Evolutionary conservation across 345 rosid species (phyloP).

Genomic region (Camelina sativa): DNA sequence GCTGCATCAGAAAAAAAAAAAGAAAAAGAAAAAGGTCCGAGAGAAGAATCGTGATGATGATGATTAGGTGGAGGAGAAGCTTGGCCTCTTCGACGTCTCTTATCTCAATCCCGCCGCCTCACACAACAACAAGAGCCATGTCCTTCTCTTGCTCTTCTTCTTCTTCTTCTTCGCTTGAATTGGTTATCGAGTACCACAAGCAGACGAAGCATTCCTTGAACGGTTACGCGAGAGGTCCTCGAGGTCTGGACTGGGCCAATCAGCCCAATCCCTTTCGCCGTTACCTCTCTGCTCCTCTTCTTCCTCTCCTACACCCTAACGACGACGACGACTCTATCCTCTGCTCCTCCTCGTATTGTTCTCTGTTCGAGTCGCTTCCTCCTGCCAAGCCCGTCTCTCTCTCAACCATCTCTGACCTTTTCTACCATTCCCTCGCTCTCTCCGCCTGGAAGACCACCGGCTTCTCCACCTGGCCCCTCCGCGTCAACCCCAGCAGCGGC

Average conservation of each 20-base stretch:
- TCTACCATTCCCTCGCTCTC: slow-evolving; percentile 80
- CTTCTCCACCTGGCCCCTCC: slow-evolving; percentile 85
- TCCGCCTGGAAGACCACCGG: slow-evolving; percentile 92
- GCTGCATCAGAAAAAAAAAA: no score
- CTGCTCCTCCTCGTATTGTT: slow-evolving; percentile 51
- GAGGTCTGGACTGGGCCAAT: slow-evolving; percentile 90
- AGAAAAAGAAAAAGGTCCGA: background rate
- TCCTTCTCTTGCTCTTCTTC: slow-evolving; percentile 42
- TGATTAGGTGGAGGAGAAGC: slow-evolving; percentile 17
- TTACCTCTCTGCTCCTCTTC: slow-evolving; percentile 62
- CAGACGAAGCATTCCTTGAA: slow-evolving; percentile 78
- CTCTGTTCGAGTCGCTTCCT: slow-evolving; percentile 66
- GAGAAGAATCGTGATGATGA: background rate
- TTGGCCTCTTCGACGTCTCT: slow-evolving; percentile 35
- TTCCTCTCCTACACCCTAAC: slow-evolving; percentile 55
- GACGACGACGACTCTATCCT: slow-evolving; percentile 24
- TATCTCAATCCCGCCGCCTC: slow-evolving; percentile 17
- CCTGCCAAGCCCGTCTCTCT: slow-evolving; percentile 59
- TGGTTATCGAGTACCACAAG: slow-evolving; percentile 65
- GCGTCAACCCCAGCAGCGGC: slow-evolving; percentile 96
- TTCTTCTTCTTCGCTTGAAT: slow-evolving; percentile 22
- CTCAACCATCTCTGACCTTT: slow-evolving; percentile 66
- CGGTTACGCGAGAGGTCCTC: slow-evolving; percentile 80
- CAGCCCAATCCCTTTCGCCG: slow-evolving; percentile 95
- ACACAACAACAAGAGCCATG: slow-evolving; percentile 42